Base-by-base conservation (phyloP, 306 rosid species). In the Castanea mollissima region DNA sequence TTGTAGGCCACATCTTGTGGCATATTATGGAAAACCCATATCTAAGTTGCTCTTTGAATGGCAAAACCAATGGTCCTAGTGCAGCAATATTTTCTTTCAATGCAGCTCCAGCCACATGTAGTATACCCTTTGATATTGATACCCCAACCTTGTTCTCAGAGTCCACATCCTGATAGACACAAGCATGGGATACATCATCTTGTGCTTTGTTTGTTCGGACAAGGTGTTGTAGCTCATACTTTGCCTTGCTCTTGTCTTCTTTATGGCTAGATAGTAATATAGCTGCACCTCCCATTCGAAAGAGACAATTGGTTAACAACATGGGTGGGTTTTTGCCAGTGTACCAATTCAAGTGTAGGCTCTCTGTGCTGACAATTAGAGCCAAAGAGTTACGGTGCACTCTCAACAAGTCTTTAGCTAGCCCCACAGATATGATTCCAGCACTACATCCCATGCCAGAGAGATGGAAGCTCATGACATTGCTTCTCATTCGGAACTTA, bases 391-490 rank as follows among this genome's bases (percentile, higher is more conserved):
- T 87, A 38, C 77, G 70, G 31, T 87, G 88, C 75, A 90, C 92
- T 70, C 85, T 89, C 79, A 91, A 78, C 74, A 91, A 79, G 72
- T 89, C 88, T 59, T 84, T 85, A 7, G 92, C 95, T 1, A 91
- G 80, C 72, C 85, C 80, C 49, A 84, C 78, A 2, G 95, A 65
- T 74, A 88, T 80, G 1, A 88, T 23, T 41, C 92, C 92, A 12
- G 95, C 95, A 52, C 95, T 91, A 34, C 92, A 91, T 46, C 95
- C 95, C 92, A 88, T 91, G 13, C 92, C 95, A 15, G 92, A 86
- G 49, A 91, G 82, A 69, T 88, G 75, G 76, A 87, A 91, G 55
- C 86, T 91, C 82, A 80, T 82, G 67, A 88, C 85, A 75, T 85
- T 71, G 73, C 85, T 89, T 25, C 91, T 82, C 89, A 91, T 84